Percentiles rank a stretch among this genome's conserved stretches.
Conservation (phyloP, 2,329 filamentous ascomycete species). For the Cercospora janseana region DNA sequence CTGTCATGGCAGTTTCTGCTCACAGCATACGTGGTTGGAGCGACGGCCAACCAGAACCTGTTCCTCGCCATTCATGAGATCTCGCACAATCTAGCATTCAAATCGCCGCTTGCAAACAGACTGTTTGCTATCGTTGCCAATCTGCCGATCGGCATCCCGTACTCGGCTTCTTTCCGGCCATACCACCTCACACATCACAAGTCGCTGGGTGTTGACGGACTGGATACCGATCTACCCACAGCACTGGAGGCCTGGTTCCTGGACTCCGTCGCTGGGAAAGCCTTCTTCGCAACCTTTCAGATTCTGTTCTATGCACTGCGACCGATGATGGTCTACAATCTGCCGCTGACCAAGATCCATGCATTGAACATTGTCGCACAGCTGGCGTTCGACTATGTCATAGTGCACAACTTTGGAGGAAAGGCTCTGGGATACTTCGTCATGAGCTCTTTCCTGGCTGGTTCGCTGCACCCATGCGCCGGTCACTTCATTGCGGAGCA, state of each 20-base stretch:
- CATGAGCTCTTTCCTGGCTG: conserved; percentile 87
- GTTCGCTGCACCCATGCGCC: conserved; percentile 87
- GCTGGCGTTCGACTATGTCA: conserved; percentile 69
- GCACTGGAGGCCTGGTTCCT: conserved; percentile 87
- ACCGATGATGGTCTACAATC: conserved; percentile 88
- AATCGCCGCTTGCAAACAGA: conserved; percentile 73
- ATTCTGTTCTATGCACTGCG: conserved; percentile 98
- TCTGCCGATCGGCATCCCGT: conserved; percentile 90
- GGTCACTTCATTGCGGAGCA: conserved; percentile 99
- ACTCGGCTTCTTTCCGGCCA: conserved; percentile 92
- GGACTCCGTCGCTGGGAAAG: conserved; percentile 91
- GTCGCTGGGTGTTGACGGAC: conserved; percentile 90
- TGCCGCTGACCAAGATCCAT: conserved; percentile 84
- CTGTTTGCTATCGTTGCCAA: conserved; percentile 91
- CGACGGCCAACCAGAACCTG: conserved; percentile 95
- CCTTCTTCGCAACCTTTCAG: conserved; percentile 99
- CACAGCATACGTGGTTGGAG: conserved; percentile 86
- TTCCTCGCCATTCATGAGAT: conserved; percentile 99
- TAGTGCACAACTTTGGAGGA: conserved; percentile 61
- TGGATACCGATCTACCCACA: conserved; percentile 94
- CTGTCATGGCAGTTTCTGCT: conserved; percentile 81
- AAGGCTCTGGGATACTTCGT: conserved; percentile 78
- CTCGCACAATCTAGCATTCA: conserved; percentile 94
- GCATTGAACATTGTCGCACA: conserved; percentile 77
- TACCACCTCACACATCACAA: conserved; percentile 99